Conservation (phyloP, 176 grass and related monocot species). For the Ananas comosus region DNA sequence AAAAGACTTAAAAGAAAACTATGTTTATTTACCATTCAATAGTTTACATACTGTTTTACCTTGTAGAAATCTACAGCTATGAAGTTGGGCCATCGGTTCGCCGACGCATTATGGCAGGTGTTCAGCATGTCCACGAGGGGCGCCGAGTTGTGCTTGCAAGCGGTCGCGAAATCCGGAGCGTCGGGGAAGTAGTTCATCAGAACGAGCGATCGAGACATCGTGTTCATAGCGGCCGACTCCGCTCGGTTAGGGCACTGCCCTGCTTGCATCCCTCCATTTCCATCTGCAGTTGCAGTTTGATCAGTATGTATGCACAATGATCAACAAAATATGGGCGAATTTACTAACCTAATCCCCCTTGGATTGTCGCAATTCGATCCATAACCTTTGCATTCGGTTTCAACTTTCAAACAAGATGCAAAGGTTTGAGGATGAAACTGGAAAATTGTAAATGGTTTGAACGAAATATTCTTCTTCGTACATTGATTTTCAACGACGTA, state of each 20-base stretch:
- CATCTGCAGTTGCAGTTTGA: constrained; percentile 31
- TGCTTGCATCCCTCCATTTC: constrained; percentile 51
- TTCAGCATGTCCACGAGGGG: constrained; percentile 46
- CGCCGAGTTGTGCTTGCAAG: constrained; percentile 75
- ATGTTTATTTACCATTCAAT: too few relatives aligned
- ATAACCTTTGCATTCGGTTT: too few relatives aligned
- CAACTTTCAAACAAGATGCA: constrained; percentile 1
- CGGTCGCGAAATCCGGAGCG: constrained; percentile 30
- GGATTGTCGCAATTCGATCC: not conserved
- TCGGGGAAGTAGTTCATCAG: constrained; percentile 75
- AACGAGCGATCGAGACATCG: constrained; percentile 72
- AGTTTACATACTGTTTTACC: constrained; percentile 19
- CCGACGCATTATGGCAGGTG: constrained; percentile 42
- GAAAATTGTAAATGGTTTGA: not conserved
- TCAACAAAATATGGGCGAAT: not conserved
- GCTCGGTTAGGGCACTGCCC: constrained; percentile 56
- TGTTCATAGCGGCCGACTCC: constrained; percentile 68
- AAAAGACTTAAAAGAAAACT: not conserved
- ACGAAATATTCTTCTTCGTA: constrained; percentile 14
- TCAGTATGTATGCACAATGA: constrained; percentile 1
- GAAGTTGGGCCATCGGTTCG: constrained; percentile 64
- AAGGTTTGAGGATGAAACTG: not conserved
- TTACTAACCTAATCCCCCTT: not conserved
- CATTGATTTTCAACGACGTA: constrained; percentile 94
- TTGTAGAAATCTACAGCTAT: constrained; percentile 89